A percentile compares a stretch with the other conserved stretches of the same genome.
Evolutionary conservation across 768 basidiomycete genomes (phyloP).

Genomic region (Rhodocollybia butyracea): DNA sequence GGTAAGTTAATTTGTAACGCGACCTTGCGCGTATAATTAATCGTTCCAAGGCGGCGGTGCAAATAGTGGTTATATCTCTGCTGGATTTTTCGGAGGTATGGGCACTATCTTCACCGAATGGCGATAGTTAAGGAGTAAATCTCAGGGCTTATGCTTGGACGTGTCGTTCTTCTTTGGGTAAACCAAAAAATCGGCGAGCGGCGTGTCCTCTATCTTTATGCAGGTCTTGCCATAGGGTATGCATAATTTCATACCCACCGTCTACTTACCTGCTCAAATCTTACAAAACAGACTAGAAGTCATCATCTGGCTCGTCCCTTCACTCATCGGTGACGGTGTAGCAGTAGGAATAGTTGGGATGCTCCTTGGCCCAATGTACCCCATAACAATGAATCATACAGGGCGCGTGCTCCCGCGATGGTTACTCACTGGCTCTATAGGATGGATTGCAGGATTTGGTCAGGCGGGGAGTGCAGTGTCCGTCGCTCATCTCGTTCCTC

Average conservation of each 20-base stretch:
- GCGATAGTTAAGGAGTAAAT: neutral
- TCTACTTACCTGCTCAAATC: neutral
- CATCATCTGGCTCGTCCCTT: constrained; percentile 48
- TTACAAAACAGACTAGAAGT: constrained; percentile 41
- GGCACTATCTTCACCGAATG: neutral
- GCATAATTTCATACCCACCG: neutral
- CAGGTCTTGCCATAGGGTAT: constrained; percentile 31
- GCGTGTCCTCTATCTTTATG: constrained; percentile 33
- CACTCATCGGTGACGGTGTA: constrained; percentile 44
- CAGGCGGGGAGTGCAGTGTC: constrained; percentile 67
- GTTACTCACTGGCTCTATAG: constrained; percentile 51
- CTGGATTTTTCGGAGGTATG: constrained; percentile 36
- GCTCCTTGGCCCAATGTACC: constrained; percentile 54
- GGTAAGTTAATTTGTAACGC: constrained; percentile 20
- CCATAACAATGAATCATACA: constrained; percentile 51
- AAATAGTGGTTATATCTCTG: constrained; percentile 38
- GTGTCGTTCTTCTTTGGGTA: constrained; percentile 33
- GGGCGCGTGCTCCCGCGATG: constrained; percentile 53
- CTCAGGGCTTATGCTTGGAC: constrained; percentile 37
- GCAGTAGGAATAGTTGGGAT: constrained; percentile 17
- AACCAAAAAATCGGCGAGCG: constrained; percentile 38
- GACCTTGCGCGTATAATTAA: constrained; percentile 37
- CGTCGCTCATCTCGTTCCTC: no score
- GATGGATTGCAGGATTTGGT: constrained; percentile 67
- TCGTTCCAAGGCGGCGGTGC: constrained; percentile 34